Evolutionary conservation across 352 stramenopile species (phyloP).

Genomic region (Phytophthora foliorum): DNA sequence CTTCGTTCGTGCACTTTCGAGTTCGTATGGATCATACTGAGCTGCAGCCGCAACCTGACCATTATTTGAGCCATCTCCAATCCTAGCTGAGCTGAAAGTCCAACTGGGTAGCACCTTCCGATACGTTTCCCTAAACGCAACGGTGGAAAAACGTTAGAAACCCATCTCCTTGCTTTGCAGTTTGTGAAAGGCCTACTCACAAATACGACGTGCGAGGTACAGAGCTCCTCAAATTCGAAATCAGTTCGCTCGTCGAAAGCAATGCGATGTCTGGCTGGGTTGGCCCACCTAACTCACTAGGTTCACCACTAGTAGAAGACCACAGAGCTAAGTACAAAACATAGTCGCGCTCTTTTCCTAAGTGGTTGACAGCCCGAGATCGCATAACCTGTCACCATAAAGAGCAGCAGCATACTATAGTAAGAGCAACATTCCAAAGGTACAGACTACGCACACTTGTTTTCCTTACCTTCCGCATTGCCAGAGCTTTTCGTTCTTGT

Average conservation of each 20-base stretch:
- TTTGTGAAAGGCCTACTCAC: conserved; percentile 34
- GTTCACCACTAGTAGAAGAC: conserved; percentile 27
- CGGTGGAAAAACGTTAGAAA: neutral
- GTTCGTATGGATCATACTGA: conserved; percentile 69
- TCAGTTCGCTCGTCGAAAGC: conserved; percentile 40
- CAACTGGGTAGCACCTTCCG: conserved; percentile 48
- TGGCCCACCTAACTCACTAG: conserved; percentile 5
- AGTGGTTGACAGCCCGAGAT: conserved; percentile 63
- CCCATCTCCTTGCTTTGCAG: neutral
- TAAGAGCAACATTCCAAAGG: neutral
- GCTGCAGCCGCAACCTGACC: conserved; percentile 16
- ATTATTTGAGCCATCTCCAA: conserved; percentile 27
- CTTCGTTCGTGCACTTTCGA: conserved; percentile 75
- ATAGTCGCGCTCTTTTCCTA: conserved; percentile 79
- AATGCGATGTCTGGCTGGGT: conserved; percentile 21
- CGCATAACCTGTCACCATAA: conserved; percentile 58
- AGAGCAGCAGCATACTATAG: neutral
- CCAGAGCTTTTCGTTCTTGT: conserved; percentile 64
- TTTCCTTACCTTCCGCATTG: conserved; percentile 62
- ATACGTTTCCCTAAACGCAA: conserved; percentile 43
- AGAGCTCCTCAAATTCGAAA: conserved; percentile 31
- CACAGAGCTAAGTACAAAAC: conserved; percentile 66
- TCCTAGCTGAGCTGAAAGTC: conserved; percentile 47
- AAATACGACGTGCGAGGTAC: conserved; percentile 35
- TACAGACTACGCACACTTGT: neutral